Evolutionary conservation across 805 yeast genomes (phyloP), one percentile per base, ranked within the genome.

Genomic region (Ogataea henricii): DNA sequence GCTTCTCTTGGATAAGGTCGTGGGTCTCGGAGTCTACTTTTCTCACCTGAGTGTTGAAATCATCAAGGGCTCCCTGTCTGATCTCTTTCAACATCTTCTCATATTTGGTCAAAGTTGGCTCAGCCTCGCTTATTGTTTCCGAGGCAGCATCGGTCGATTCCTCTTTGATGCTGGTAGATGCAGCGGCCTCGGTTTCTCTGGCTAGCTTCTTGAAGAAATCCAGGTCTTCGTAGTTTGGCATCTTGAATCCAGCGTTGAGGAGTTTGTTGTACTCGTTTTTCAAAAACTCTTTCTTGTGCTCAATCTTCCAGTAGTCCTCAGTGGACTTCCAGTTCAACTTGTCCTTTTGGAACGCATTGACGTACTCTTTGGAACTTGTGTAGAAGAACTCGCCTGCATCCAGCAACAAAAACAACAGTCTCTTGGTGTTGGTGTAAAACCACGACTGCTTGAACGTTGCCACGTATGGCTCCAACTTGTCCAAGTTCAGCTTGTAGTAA

Each of bases 21-120:
- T 70, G 49, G 21, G 63, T 58, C 6, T 53, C 52, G 1, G 50
- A 38, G 32, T 71, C 69, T 6, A 71, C 43, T 4, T 56, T 54
- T 4, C 56, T 51, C 9, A 76, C 64, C 22, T 76, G 72, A 2
- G 53, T 49, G 29, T 70, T 65, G 47, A 76, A 75, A 42, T 72
- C 69, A 12, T 56, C 58, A 34, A 67, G 53, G 2, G 79, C 72
- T 40, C 70, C 72, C 10, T 61, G 54, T 25, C 71, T 66, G 26
- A 75, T 72, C 14, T 60, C 66, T 21, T 64, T 62, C 39, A 77
- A 64, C 41, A 72, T 42, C 29, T 37, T 49, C 27, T 59, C 54
- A 48, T 63, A 67, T 44, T 64, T 66, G 35, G 58, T 53, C 16
- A 57, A 50, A 6, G 62, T 52, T 35, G 64, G 59, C 32, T 49